phyloP scores from a whole-genome alignment of 192 early-diverging fungal genomes.

The Piromyces sp. region DNA sequence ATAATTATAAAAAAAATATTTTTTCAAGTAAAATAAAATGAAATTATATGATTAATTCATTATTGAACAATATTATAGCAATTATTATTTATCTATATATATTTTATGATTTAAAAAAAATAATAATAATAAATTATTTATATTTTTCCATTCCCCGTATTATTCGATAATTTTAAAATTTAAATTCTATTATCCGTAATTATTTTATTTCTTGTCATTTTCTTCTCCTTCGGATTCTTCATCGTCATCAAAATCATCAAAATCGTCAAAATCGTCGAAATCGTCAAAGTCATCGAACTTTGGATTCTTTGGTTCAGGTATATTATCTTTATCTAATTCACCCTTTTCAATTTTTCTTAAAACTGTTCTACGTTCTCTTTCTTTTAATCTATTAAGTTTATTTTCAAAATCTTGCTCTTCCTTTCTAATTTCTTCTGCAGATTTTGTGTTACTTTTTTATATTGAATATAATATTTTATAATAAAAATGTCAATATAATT shows the following conservation, averaged over 20 bases:
- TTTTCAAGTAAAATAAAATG: too few relatives aligned
- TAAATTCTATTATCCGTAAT: too few relatives aligned
- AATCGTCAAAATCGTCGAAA: neutral
- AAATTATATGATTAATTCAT: too few relatives aligned
- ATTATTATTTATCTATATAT: too few relatives aligned
- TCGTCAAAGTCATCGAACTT: neutral
- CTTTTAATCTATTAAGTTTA: neutral
- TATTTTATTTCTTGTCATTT: neutral
- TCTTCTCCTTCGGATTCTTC: neutral
- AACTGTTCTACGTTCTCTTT: neutral
- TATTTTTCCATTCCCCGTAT: too few relatives aligned
- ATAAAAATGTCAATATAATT: too few relatives aligned
- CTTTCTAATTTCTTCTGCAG: neutral
- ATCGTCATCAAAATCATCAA: neutral
- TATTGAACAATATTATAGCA: too few relatives aligned
- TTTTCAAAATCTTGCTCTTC: neutral
- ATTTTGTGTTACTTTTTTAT: neutral
- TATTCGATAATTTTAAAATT: too few relatives aligned
- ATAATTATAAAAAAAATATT: too few relatives aligned
- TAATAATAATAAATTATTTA: too few relatives aligned
- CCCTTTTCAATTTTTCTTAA: neutral
- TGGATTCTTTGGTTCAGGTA: neutral
- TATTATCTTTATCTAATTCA: neutral
- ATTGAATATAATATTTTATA: too few relatives aligned
- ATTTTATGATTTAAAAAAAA: too few relatives aligned